Conservation (phyloP, 192 early-diverging fungal genomes). For the Coemansia sp. region DNA sequence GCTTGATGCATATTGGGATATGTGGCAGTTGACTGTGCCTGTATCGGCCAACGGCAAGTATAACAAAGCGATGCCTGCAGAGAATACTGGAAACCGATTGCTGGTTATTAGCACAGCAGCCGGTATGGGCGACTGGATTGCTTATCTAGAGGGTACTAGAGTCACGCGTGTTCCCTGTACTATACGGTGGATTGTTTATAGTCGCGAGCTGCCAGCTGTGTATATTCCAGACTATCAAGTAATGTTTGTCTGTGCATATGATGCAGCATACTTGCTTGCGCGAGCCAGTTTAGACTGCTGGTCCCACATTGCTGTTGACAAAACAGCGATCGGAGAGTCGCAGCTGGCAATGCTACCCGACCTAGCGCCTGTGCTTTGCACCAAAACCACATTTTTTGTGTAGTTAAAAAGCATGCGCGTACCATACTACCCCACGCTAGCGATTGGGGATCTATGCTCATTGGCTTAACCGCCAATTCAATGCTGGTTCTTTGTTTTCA, state of each 20-base stretch:
- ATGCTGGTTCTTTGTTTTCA: neutral
- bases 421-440: neutral
- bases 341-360: neutral
- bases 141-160: neutral
- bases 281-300: slow-evolving; percentile 1
- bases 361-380: neutral
- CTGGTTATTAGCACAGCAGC: slow-evolving; percentile 21
- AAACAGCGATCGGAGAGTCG: slow-evolving; percentile 11
- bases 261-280: slow-evolving; percentile 9
- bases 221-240: neutral
- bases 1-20: slow-evolving; percentile 29
- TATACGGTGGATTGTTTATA: slow-evolving; percentile 12
- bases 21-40: slow-evolving; percentile 33
- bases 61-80: too few relatives aligned
- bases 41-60: neutral
- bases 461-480: neutral
- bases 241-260: slow-evolving; percentile 8
- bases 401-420: neutral
- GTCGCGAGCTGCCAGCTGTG: neutral
- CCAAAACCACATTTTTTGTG: neutral
- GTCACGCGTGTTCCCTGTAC: neutral
- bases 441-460: neutral
- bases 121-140: slow-evolving; percentile 27
- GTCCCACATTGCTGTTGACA: slow-evolving; percentile 10
- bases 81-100: neutral